Evolutionary conservation across 768 basidiomycete genomes (phyloP), one percentile per base, ranked within the genome.

Genomic region (Macrolepiota fuliginosa): DNA sequence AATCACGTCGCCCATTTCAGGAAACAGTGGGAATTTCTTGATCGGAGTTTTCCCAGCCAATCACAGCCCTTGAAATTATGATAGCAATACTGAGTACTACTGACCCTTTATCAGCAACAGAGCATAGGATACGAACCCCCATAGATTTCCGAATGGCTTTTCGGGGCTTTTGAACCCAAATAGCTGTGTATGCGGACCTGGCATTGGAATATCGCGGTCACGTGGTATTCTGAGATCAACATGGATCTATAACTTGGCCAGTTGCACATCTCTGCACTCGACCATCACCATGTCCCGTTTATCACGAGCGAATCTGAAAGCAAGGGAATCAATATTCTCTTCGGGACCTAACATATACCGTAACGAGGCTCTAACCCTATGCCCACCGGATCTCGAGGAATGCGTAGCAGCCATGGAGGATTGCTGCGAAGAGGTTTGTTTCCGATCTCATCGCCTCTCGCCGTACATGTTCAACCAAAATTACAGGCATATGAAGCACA

Each of bases 401-500:
- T 91, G 91, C 67, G 91, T 92, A 3, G 75, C 81, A 65, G 86
- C 88, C 0, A 85, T 92, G 82, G 88, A 91, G 66, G 88, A 91
- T 65, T 91, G 90, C 66, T 92, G 89, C 68, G 87, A 91, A 70
- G 88, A 91, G 84, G 88, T 85, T 62, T 56, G 74, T 63, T 40
- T 7, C 3, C 47, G 37, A 29, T 50, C 3, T 52, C 50, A 24
- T 12, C 17, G 6, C 22, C 9, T 7, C 57, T 22, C 17, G 40
- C 36, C n/a, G 40, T 40, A 22, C 59, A 49, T 25, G 42, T n/a
- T 17, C 15, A 40, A 53, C 2, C 42, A 47, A 2, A 54, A 54
- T 51, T 50, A 24, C 62, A 92, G 89, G 84, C 85, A 25, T 76
- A 83, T 64, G 89, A 89, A 70, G 85, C 89, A 10, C 88, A 92